Conservation (phyloP, 2,329 filamentous ascomycete genomes). For the Aspergillus melleus region DNA sequence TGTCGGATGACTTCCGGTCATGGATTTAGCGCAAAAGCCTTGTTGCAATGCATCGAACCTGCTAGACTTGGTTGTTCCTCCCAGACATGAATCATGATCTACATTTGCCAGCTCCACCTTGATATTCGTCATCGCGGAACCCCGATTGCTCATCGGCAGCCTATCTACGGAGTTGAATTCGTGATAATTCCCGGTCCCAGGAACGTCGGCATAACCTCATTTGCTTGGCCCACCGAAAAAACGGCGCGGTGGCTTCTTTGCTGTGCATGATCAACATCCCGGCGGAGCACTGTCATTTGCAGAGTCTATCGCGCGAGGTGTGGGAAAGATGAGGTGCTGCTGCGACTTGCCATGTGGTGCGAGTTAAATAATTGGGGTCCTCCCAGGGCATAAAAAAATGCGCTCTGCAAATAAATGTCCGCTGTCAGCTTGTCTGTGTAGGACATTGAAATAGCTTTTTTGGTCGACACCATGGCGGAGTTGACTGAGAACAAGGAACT, state of each 20-base stretch:
- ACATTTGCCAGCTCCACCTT: not conserved
- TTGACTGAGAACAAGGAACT: slow-evolving; percentile 6
- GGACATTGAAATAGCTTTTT: not conserved
- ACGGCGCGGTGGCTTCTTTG: not conserved
- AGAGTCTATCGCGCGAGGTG: slow-evolving; percentile 15
- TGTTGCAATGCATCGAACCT: too few species aligned
- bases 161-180: not conserved
- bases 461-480: slow-evolving; percentile 9
- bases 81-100: too few species aligned
- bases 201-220: not conserved
- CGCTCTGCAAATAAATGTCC: not conserved
- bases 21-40: too few species aligned
- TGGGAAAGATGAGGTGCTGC: slow-evolving; percentile 19
- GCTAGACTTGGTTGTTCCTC: too few species aligned
- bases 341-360: slow-evolving; percentile 1
- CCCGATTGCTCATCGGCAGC: slow-evolving; percentile 22
- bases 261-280: slow-evolving; percentile 12
- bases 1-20: too few species aligned
- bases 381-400: not conserved
- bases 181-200: not conserved
- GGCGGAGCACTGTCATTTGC: slow-evolving; percentile 6
- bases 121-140: slow-evolving; percentile 19
- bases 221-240: not conserved
- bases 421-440: not conserved
- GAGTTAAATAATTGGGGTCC: not conserved